phyloP scores from a whole-genome alignment of 768 basidiomycete species.

The Trametopsis cervina region DNA sequence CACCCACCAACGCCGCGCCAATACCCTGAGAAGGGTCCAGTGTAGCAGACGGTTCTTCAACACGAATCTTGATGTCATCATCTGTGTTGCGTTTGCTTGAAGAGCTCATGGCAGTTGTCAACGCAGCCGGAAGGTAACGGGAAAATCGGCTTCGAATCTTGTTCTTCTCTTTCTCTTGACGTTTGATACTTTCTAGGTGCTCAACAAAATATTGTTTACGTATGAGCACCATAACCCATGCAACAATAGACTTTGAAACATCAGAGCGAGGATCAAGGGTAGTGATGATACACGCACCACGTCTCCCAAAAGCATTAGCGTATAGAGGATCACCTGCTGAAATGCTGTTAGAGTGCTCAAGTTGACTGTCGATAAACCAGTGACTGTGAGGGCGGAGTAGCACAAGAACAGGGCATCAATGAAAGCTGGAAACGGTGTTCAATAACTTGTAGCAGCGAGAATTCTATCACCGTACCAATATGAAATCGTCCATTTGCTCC shows the following conservation, averaged over 20 bases:
- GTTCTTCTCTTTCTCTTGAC: conserved; percentile 5
- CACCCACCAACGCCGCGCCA: conserved; percentile 18
- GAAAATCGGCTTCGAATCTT: neutral
- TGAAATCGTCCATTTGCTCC: conserved; percentile 49
- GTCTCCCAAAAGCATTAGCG: conserved; percentile 42
- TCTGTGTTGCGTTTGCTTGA: too few species aligned
- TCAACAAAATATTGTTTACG: conserved; percentile 36
- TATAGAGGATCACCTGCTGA: conserved; percentile 45
- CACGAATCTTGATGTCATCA: neutral
- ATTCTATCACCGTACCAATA: conserved; percentile 12
- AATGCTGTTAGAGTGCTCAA: conserved; percentile 40
- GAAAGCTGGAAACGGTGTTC: conserved; percentile 24
- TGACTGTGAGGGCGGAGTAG: conserved; percentile 50
- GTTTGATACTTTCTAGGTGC: conserved; percentile 12
- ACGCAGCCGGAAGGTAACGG: neutral
- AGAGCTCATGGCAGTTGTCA: too few species aligned
- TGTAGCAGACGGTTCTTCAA: neutral
- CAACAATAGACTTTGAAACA: conserved; percentile 36
- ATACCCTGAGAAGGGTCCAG: conserved; percentile 16
- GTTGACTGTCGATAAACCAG: conserved; percentile 36
- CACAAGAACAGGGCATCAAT: conserved; percentile 57
- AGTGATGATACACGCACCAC: conserved; percentile 27
- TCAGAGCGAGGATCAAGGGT: neutral
- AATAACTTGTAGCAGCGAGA: neutral
- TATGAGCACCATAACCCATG: conserved; percentile 63